Evolutionary conservation across 805 yeast genomes (phyloP).

Genomic region (Wickerhamiella occidentalis): DNA sequence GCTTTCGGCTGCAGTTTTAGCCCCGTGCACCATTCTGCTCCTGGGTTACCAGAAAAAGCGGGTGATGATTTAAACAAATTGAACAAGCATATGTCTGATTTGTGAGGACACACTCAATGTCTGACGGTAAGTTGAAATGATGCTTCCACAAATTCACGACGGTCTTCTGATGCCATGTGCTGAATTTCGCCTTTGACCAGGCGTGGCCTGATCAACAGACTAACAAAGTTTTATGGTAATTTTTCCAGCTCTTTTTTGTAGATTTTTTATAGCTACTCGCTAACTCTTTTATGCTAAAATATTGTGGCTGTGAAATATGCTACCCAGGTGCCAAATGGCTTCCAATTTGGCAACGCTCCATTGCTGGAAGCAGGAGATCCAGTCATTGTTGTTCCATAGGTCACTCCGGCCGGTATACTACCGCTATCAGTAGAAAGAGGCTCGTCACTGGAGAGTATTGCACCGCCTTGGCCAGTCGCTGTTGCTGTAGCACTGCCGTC

Average conservation of each 20-base stretch:
- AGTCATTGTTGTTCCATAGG: neutral
- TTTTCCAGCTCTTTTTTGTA: neutral
- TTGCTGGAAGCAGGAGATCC: neutral
- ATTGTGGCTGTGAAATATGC: neutral
- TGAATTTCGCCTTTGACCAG: conserved; percentile 76
- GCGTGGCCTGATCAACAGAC: conserved; percentile 44
- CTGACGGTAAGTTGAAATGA: conserved; percentile 43
- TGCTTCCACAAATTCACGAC: conserved; percentile 57
- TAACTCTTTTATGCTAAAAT: too few relatives aligned
- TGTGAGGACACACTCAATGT: conserved; percentile 52
- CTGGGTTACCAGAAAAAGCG: conserved; percentile 15
- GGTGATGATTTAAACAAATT: conserved; percentile 46
- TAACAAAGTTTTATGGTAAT: conserved; percentile 3
- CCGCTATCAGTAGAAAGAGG: neutral
- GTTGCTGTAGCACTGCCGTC: neutral
- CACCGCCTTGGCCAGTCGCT: neutral
- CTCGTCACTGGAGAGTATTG: neutral
- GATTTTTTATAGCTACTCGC: neutral
- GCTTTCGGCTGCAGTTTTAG: neutral
- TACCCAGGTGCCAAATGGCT: neutral
- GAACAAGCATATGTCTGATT: conserved; percentile 99
- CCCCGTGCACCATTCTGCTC: neutral
- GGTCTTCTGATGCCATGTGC: conserved; percentile 57
- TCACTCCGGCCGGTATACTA: neutral
- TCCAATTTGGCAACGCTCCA: neutral